Evolutionary conservation across 805 yeast species (phyloP), one percentile per base, ranked within the genome.

Genomic region (Komagataella ulmi): DNA sequence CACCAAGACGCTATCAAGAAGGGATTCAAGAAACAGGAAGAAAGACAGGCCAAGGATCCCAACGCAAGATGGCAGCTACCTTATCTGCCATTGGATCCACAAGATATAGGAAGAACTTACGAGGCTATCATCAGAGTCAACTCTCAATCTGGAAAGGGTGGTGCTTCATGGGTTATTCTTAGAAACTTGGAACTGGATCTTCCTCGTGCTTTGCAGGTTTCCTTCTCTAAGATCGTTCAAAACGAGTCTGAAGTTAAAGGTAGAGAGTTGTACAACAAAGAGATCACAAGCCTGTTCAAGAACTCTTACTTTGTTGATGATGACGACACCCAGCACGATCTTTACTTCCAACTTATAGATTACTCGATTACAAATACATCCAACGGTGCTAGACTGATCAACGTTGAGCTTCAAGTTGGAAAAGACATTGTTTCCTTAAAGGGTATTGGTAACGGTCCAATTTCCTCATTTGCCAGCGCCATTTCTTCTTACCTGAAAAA

Each of bases 91-190:
- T 74, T 84, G 65, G 91, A 84, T 70, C 91, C 91, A 59, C 74
- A 81, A 67, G 91, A 84, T 65, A 80, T 84, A 58, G 91, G 91
- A 52, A 75, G 88, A 72, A 83, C 76, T 58, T 84, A 84, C 65
- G 91, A 84, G 69, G 90, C 89, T 51, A 86, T 84, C 53, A 84
- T 84, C 62, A 75, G 91, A 72, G 90, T 84, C 60, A 84, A 84
- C 70, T 84, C 91, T 19, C 91, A 84, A 69, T 81, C 88, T n/a
- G 91, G 91, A 66, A 84, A 84, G 66, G 91, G 91, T 63, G 91
- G 91, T 66, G 88, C 90, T 48, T 88, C 90, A 19, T 84, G 91
- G 91, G 80, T 84, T 52, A 74, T 84, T 55, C 75, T 82, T 61
- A 75, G 86, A 68, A 71, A 85, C 36, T 68, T 83, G 58, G 89